Evolutionary conservation across 1,284 basidiomycete genomes (phyloP).

Genomic region (Ganoderma sinense): DNA sequence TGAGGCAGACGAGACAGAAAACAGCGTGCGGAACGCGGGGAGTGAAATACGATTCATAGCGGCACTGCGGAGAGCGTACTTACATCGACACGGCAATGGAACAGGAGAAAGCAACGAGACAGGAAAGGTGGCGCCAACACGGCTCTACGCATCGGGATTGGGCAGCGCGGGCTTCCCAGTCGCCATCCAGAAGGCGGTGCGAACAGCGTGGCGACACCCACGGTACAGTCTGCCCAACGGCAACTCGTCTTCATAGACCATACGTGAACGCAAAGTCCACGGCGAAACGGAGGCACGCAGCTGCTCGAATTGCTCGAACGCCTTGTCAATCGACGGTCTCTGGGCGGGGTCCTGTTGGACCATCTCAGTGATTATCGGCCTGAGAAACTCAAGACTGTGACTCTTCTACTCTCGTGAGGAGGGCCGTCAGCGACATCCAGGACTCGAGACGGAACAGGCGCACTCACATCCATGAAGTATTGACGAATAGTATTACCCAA

Average conservation of each 20-base stretch:
- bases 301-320: constrained; percentile 7
- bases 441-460: constrained; percentile 18
- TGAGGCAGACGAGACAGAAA: too few relatives aligned
- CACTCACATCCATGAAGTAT: constrained; percentile 27
- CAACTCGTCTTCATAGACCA: constrained; percentile 7
- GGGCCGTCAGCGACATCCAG: constrained; percentile 17
- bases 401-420: constrained; percentile 27
- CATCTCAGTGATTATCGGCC: constrained; percentile 42
- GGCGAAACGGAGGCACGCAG: not conserved
- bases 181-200: not conserved
- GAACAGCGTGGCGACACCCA: not conserved
- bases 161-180: not conserved
- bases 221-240: not conserved
- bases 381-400: constrained; percentile 40
- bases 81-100: too few relatives aligned
- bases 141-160: not conserved
- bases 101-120: too few relatives aligned
- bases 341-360: constrained; percentile 35
- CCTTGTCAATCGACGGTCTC: constrained; percentile 34
- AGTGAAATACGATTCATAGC: too few relatives aligned
- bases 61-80: too few relatives aligned
- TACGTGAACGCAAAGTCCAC: constrained; percentile 20
- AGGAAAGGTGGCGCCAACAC: too few relatives aligned
- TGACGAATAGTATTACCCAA: constrained; percentile 42
- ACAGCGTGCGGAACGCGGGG: too few relatives aligned